Evolutionary conservation across 257 asterid genomes (phyloP), one percentile per base, ranked within the genome.

Genomic region (Lycium barbarum): DNA sequence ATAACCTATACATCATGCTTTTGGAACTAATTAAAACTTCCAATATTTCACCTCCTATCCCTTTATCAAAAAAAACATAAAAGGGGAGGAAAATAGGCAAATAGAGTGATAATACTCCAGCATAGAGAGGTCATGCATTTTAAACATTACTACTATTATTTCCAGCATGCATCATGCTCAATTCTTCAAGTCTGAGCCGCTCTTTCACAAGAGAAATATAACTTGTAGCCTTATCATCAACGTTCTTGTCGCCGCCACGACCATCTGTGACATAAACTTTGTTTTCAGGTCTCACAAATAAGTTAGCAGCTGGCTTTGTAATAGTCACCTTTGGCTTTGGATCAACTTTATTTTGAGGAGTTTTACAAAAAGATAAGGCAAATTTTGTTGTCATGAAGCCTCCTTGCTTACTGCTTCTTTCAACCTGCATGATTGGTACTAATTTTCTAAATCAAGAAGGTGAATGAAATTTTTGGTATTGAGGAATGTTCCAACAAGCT

Each of bases 191-290:
- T 62, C 74, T 88, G 15, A 80, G 92, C 63, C 95, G 88, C 81
- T 94, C 94, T 68, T 90, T 93, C 82, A 95, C 94, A 14, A 81
- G 87, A 70, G 87, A 89, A 84, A 94, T 94, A 70, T 89, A 95
- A 82, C 88, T 88, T 20, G 94, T 76, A 49, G 97, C 98, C 78
- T 87, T 95, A 62, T 70, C 84, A 66, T 95, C 97, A 9, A 93
- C 93, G 9, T 87, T 86, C 20, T 85, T 91, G 63, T 94, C 94
- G 0, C 86, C 45, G 45, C 5, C 45, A 5, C 45, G 88, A 0
- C 91, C 93, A 26, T 68, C 53, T 1, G 89, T 89, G 7, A 91
- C 92, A 9, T 90, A 92, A 45, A 86, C 86, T 63, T 90, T 92
- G 49, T 90, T 95, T 17, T 88, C 93, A 35, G 87, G 12, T 79